A percentile compares a stretch with the other conserved stretches of the same genome.
phyloP scores from a whole-genome alignment of 345 rosid genomes.

The Hibiscus tridactylites region DNA sequence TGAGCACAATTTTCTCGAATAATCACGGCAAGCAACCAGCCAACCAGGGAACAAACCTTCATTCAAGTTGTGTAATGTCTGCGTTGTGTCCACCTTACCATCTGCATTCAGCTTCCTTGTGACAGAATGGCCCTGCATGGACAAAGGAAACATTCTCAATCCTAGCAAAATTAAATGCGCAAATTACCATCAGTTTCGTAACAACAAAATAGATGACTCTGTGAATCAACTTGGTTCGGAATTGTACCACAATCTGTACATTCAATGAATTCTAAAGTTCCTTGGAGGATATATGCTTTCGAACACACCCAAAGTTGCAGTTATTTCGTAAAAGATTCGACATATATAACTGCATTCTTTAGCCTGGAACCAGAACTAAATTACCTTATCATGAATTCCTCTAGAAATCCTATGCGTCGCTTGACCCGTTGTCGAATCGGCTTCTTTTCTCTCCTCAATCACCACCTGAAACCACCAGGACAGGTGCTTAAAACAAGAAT shows the following conservation, averaged over 20 bases:
- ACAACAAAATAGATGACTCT: not conserved
- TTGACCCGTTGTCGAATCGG: constrained; percentile 64
- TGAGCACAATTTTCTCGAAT: not conserved
- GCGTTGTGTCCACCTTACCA: constrained; percentile 72
- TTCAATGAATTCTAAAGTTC: not conserved
- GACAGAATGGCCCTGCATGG: constrained; percentile 64
- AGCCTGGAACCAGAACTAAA: not conserved
- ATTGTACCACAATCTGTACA: not conserved
- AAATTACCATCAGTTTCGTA: not conserved
- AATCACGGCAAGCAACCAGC: not conserved
- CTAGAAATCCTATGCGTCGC: constrained; percentile 74
- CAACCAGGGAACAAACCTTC: constrained; percentile 40
- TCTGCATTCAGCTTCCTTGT: constrained; percentile 60
- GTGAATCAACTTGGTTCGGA: not conserved
- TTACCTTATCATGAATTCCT: constrained; percentile 79
- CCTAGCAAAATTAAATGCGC: not conserved
- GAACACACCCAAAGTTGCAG: not conserved
- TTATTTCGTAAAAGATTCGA: not conserved
- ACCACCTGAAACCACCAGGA: constrained; percentile 34
- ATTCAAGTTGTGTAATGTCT: constrained; percentile 62
- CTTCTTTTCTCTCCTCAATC: constrained; percentile 80
- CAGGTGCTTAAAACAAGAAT: not conserved
- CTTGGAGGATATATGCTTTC: not conserved
- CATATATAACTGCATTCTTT: not conserved
- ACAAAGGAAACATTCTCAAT: constrained; percentile 6